Evolutionary conservation across 306 rosid genomes (phyloP).

Genomic region (Fragaria ananassa): DNA sequence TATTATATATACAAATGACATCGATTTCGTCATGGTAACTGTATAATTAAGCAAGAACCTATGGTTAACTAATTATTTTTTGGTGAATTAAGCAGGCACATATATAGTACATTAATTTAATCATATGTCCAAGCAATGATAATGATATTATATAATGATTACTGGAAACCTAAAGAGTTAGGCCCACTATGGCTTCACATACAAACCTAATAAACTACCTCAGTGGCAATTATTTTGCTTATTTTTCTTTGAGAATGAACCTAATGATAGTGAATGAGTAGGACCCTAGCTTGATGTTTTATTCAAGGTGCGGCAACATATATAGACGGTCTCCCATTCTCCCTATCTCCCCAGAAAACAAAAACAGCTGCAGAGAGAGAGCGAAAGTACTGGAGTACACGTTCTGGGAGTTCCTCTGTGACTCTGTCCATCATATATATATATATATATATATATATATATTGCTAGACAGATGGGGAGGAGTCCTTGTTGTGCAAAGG

Average conservation of each 20-base stretch:
- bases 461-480: conserved; percentile 34
- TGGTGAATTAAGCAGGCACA: not conserved
- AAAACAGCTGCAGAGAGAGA: not conserved
- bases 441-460: not conserved
- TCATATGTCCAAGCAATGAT: not conserved
- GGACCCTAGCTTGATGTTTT: not conserved
- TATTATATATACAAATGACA: not conserved
- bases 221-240: not conserved
- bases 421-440: not conserved
- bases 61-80: not conserved
- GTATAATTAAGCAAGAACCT: not conserved
- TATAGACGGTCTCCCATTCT: conserved; percentile 7
- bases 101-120: not conserved
- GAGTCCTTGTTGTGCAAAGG: conserved; percentile 45
- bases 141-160: not conserved
- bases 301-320: not conserved
- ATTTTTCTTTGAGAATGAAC: not conserved
- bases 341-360: not conserved
- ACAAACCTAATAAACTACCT: not conserved
- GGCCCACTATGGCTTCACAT: not conserved
- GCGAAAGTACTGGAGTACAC: not conserved
- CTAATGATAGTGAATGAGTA: not conserved
- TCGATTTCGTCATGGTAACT: not conserved
- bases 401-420: not conserved
- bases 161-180: too few relatives aligned